Evolutionary conservation across 106 monocot genomes (phyloP).

Genomic region (Allium sativum): DNA sequence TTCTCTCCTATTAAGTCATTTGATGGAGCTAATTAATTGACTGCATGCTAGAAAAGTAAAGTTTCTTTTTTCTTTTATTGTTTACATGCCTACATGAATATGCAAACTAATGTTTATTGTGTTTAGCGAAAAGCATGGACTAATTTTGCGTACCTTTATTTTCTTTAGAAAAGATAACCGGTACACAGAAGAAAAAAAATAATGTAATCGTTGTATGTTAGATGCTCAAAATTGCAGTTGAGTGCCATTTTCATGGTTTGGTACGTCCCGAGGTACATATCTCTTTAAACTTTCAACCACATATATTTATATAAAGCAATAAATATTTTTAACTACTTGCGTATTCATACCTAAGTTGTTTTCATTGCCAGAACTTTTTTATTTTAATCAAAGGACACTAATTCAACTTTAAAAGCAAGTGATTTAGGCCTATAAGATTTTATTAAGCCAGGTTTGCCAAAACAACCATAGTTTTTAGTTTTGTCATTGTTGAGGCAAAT

Average conservation of each 20-base stretch:
- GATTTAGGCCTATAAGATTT: conserved; percentile 95
- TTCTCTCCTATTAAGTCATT: conserved; percentile 46
- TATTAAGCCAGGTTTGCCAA: conserved; percentile 62
- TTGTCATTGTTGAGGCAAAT: too few species aligned
- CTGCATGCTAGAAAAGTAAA: conserved; percentile 87
- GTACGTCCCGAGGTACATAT: conserved; percentile 86
- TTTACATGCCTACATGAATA: too few species aligned
- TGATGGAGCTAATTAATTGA: conserved; percentile 90
- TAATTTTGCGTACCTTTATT: conserved; percentile 10
- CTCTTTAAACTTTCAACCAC: not conserved
- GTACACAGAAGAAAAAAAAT: conserved; percentile 90
- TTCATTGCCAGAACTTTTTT: conserved; percentile 79
- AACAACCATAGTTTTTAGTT: too few species aligned
- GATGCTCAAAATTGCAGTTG: conserved; percentile 92
- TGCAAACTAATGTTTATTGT: too few species aligned
- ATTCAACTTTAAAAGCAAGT: conserved; percentile 83
- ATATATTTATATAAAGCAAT: not conserved
- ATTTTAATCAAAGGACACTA: conserved; percentile 65
- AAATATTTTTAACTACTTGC: not conserved
- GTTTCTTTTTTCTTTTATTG: not conserved
- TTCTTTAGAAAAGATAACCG: conserved; percentile 76
- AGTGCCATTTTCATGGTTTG: conserved; percentile 90
- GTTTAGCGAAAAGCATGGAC: not conserved
- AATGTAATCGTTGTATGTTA: conserved; percentile 77
- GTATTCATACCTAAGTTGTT: not conserved